Base-by-base conservation (phyloP, 2,329 filamentous ascomycete genomes). In the Calcarisporium arbuscula region DNA sequence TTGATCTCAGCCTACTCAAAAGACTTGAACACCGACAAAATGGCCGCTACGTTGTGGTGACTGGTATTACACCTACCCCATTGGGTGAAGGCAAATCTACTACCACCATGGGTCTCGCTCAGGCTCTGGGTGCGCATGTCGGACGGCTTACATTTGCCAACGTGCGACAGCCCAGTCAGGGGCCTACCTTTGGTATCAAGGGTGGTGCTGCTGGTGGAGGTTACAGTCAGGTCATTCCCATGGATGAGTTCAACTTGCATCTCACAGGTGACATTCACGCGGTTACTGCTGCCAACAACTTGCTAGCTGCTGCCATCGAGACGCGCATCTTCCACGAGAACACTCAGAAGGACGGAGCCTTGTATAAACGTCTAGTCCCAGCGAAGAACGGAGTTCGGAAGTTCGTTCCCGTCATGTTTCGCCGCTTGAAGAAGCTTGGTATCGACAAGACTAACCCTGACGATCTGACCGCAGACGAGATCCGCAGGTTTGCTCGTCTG, bases 171-270 rank as follows among this genome's bases (percentile, higher is more conserved):
- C 92, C 92, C 32, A 95, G 87, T 51, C 92, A 96, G 67, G 92
- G 92, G 5, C 92, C 92, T 36, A 98, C 92, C 0, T 98, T 98
- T 58, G 92, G 92, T 53, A 96, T 98, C 73, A 98, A 98, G 72
- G 92, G 92, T 43, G 92, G 92, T 52, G 92, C 92, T 40, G 92
- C 92, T 37, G 92, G 92, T 52, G 92, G 92, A 60, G 92, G 92
- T 25, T 98, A 96, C 76, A 95, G 87, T 60, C 92, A 98, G 61
- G 92, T 98, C 54, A 96, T 98, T 51, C 92, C 92, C 39, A 98
- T 98, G 92, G 92, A 98, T 52, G 92, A 98, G 62, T 98, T 98
- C 71, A 98, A 98, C 65, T 70, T 98, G 55, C 92, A 98, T 61
- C 67, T 98, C 52, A 98, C 92, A 36, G 92, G 92, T 52, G 92